Percentiles rank a stretch among this genome's conserved stretches.
Evolutionary conservation across 345 rosid genomes (phyloP).

Genomic region (Eucalyptus sideroxylon): DNA sequence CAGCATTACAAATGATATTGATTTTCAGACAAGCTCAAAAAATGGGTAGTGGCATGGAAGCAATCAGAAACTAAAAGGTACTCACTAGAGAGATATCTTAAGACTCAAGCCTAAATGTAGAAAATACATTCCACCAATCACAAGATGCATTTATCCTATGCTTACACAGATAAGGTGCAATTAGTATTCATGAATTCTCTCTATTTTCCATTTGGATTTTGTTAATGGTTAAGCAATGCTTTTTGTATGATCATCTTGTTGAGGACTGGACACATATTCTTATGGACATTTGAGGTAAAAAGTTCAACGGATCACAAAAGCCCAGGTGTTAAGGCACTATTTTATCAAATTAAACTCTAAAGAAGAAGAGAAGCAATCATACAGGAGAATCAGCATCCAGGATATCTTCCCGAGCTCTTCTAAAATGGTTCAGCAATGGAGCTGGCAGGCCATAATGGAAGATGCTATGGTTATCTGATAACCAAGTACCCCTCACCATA

Average conservation of each 20-base stretch:
- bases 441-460: conserved; percentile 81
- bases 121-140: neutral
- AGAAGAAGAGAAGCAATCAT: conserved; percentile 9
- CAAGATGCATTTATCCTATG: neutral
- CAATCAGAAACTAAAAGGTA: neutral
- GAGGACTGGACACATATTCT: neutral
- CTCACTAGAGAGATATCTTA: neutral
- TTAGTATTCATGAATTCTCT: neutral
- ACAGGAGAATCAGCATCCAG: conserved; percentile 8
- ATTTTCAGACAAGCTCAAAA: neutral
- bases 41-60: neutral
- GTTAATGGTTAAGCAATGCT: neutral
- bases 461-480: conserved; percentile 47
- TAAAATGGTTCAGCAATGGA: conserved; percentile 53
- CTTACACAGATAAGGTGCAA: neutral
- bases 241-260: neutral
- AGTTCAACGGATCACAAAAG: neutral
- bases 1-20: neutral
- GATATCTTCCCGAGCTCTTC: conserved; percentile 23
- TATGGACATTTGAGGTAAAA: neutral
- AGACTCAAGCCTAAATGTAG: neutral
- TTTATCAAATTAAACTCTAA: neutral
- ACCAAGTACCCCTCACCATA: conserved; percentile 96
- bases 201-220: neutral
- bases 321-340: neutral